Evolutionary conservation across 1,284 basidiomycete genomes (phyloP), one percentile per base, ranked within the genome.

Genomic region (Cystobasidium sp.): DNA sequence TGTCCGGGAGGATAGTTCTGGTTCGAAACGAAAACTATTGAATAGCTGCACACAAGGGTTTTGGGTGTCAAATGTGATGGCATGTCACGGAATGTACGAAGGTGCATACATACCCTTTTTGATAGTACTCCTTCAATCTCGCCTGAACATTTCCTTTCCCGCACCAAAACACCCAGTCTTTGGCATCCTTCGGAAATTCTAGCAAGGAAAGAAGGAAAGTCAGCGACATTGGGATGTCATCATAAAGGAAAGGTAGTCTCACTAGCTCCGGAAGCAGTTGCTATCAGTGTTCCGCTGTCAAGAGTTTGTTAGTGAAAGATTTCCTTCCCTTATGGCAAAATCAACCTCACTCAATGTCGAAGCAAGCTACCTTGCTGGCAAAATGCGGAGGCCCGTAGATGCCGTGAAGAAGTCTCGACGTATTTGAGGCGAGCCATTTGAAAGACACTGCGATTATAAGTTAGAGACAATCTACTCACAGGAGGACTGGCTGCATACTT

Each of bases 111-210:
- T 20, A 74, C 72, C 72, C 72, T 31, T 20, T 64, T 49, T 58
- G 6, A 44, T 74, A 56, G 22, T 68, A 74, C 41, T 74, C 67
- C 51, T 52, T 53, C n/a, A 74, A 41, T 44, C 72, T 49, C 14
- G 16, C 24, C 24, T 68, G 56, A 7, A 74, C 72, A 22, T 49
- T 68, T 14, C 58, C 65, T 24, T 59, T 62, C 12, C 47, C 52
- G 43, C 70, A 73, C 72, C 72, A 74, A 49, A 74, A 68, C n/a
- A 47, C 44, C 72, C 72, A 74, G 47, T 74, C 72, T 44, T 68
- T n/a, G 16, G 49, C 65, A 63, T 59, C 46, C 56, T 68, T 74
- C 16, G 72, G 65, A 43, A 68, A 74, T 47, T 43, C 64, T 66
- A 44, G 37, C 31, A 31, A n/a, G 64, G 39, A 22, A 18, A 0